phyloP scores from a whole-genome alignment of 306 rosid species.

The Alnus glutinosa region DNA sequence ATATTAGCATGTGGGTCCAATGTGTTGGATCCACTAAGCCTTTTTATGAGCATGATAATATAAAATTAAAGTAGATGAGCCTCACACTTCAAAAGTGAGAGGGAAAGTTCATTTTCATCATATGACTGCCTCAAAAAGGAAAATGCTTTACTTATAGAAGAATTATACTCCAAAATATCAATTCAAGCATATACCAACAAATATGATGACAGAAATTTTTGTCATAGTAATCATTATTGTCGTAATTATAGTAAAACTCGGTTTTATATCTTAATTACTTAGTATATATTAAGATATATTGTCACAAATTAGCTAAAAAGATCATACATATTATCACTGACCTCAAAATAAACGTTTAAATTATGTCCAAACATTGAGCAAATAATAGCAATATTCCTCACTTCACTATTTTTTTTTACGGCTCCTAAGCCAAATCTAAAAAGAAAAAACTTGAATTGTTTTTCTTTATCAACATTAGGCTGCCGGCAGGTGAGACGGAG shows the following conservation, averaged over 20 bases:
- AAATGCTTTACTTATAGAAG: not conserved
- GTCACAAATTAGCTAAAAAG: too few species aligned
- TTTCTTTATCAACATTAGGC: not conserved
- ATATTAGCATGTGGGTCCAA: conserved; percentile 50
- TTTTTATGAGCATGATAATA: conserved; percentile 50
- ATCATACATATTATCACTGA: too few species aligned
- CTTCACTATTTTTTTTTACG: not conserved
- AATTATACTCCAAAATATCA: not conserved
- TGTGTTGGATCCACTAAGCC: conserved; percentile 47
- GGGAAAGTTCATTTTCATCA: conserved; percentile 29
- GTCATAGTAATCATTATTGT: too few species aligned
- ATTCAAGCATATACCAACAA: not conserved
- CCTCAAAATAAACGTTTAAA: not conserved
- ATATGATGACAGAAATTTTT: not conserved
- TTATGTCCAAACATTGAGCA: not conserved
- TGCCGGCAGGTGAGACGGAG: not conserved
- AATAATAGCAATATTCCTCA: not conserved
- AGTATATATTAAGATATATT: too few species aligned
- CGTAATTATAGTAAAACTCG: too few species aligned
- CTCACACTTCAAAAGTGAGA: conserved; percentile 36
- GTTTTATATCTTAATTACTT: too few species aligned
- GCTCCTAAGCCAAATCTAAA: too few species aligned
- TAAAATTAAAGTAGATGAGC: conserved; percentile 38
- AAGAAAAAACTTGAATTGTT: not conserved
- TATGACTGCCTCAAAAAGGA: conserved; percentile 24